Evolutionary conservation across 108 stramenopile genomes (phyloP).

Genomic region (Nitzschia sp.): DNA sequence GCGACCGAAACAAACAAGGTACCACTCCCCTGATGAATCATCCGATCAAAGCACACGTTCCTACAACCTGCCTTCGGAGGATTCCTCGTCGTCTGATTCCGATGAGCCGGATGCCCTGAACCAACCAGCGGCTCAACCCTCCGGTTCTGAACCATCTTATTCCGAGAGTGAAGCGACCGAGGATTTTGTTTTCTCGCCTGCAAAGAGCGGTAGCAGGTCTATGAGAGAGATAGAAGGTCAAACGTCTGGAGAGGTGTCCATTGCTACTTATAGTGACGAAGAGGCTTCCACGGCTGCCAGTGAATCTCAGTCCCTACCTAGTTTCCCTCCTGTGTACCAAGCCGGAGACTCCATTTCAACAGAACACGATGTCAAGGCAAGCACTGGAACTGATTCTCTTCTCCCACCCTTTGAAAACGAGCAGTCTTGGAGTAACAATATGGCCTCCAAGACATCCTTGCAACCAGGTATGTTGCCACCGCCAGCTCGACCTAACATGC

Average conservation of each 20-base stretch:
- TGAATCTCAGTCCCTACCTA: background rate
- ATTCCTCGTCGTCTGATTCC: constrained; percentile 2
- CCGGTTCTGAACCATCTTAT: too few relatives aligned
- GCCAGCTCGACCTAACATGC: too few relatives aligned
- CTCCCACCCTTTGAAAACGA: too few relatives aligned
- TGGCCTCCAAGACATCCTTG: too few relatives aligned
- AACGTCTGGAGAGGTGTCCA: constrained; percentile 6
- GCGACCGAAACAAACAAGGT: background rate
- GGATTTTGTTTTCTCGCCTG: background rate
- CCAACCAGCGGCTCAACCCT: too few relatives aligned
- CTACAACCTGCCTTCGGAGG: background rate
- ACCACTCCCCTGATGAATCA: background rate
- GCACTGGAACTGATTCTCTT: too few relatives aligned
- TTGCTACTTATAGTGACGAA: constrained; percentile 14
- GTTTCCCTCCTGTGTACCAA: background rate
- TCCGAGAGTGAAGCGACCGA: background rate
- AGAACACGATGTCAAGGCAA: background rate
- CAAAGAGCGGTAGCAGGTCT: background rate
- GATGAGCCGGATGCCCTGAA: too few relatives aligned
- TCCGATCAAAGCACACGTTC: background rate
- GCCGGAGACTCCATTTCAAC: constrained; percentile 5
- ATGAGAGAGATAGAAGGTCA: background rate
- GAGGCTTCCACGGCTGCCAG: background rate
- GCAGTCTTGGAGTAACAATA: too few relatives aligned
- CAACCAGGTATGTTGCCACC: too few relatives aligned